Conservation (phyloP, 495 filamentous ascomycete genomes). For the Thermochaetoides thermophila region DNA sequence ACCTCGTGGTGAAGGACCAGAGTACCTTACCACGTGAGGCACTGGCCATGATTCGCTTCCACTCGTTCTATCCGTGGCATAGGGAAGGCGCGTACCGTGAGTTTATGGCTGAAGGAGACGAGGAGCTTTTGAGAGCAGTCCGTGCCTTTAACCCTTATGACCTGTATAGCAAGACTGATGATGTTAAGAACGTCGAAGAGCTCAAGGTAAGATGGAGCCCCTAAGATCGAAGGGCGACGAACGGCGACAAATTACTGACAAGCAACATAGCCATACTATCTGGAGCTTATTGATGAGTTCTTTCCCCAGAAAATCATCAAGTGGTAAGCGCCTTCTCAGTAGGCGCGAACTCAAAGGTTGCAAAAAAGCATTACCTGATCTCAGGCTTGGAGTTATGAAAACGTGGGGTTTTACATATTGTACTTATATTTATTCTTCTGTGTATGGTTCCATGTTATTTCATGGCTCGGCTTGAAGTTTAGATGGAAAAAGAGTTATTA, state of each 20-base stretch:
- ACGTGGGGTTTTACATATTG: no score
- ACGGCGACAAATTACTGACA: background rate
- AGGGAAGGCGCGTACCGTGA: conserved; percentile 57
- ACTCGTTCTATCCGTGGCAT: conserved; percentile 88
- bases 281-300: conserved; percentile 73
- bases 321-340: conserved; percentile 39
- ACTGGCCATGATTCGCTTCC: conserved; percentile 80
- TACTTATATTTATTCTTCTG: no score
- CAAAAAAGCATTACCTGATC: no score
- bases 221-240: background rate
- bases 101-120: conserved; percentile 71
- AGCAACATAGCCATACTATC: conserved; percentile 51
- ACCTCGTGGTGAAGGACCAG: conserved; percentile 69
- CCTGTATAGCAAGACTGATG: conserved; percentile 83
- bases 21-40: conserved; percentile 62
- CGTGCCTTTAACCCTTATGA: conserved; percentile 85
- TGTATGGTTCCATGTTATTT: no score
- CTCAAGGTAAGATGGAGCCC: conserved; percentile 39
- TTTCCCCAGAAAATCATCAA: conserved; percentile 62
- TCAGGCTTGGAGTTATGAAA: no score
- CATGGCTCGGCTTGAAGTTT: no score
- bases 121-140: conserved; percentile 63
- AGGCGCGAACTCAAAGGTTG: background rate
- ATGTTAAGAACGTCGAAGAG: conserved; percentile 55
- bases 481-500: no score